A percentile compares a stretch with the other conserved stretches of the same genome.
These are phyloP conservation scores for Fonsecaea pedrosoi DNA, from an alignment of 2,329 filamentous ascomycete genomes.

Conservation along the genomic window DNA sequence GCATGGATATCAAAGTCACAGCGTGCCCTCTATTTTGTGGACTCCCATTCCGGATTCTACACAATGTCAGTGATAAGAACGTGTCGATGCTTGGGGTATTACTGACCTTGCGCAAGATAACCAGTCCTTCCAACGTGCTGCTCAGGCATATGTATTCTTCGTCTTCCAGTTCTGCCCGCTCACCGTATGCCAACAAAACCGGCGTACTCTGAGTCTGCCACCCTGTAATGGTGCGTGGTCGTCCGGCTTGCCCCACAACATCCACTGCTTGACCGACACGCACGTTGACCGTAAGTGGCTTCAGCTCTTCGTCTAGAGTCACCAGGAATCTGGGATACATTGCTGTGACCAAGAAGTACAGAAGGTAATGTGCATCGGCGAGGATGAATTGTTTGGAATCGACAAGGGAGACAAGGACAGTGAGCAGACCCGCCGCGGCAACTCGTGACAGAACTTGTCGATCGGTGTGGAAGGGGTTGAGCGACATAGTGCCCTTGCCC, in stretches of 20 bases:
- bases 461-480: constrained; percentile 99
- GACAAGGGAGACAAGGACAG: constrained; percentile 90
- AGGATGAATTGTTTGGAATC: constrained; percentile 87
- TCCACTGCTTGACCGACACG: constrained; percentile 97
- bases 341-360: constrained; percentile 95
- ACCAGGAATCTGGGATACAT: constrained; percentile 98
- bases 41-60: constrained; percentile 56
- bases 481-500: constrained; percentile 95
- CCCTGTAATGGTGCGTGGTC: constrained; percentile 98
- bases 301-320: constrained; percentile 91
- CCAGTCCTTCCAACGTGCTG: constrained; percentile 89
- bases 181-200: constrained; percentile 89
- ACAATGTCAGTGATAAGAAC: constrained; percentile 39
- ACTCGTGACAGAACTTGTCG: constrained; percentile 93
- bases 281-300: constrained; percentile 93
- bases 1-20: background rate
- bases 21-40: constrained; percentile 43
- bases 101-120: constrained; percentile 94
- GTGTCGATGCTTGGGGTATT: constrained; percentile 1
- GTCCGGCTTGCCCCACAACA: constrained; percentile 93
- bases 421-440: constrained; percentile 83
- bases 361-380: constrained; percentile 81
- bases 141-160: constrained; percentile 95
- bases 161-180: constrained; percentile 95
- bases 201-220: constrained; percentile 99